These are phyloP conservation scores for Albifimbria verrucaria DNA, from an alignment of 2,329 filamentous ascomycete genomes.

Conservation along the genomic window DNA sequence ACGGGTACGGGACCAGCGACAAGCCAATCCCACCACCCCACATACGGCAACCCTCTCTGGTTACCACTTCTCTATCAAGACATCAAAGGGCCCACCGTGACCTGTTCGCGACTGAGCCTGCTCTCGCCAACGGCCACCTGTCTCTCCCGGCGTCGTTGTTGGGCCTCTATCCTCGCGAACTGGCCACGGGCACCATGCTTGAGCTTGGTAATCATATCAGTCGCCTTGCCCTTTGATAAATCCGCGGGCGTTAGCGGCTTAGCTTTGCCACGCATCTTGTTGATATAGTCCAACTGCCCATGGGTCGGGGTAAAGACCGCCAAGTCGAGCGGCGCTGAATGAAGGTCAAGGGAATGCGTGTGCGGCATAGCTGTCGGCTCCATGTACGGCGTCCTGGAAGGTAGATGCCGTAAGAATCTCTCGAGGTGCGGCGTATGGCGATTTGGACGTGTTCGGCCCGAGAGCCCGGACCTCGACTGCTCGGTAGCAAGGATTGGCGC, in stretches of 20 bases:
- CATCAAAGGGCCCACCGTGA: conserved; percentile 52
- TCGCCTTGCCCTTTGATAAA: conserved; percentile 75
- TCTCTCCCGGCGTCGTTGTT: conserved; percentile 47
- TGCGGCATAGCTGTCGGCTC: conserved; percentile 76
- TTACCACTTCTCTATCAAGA: too few species aligned
- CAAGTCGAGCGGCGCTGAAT: conserved; percentile 66
- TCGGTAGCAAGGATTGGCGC: conserved; percentile 30
- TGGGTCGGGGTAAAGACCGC: conserved; percentile 65
- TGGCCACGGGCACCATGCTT: conserved; percentile 74
- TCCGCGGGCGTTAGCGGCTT: conserved; percentile 51
- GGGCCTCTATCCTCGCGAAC: conserved; percentile 51
- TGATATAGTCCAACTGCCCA: conserved; percentile 66
- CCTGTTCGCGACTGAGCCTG: conserved; percentile 44
- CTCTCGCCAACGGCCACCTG: conserved; percentile 33
- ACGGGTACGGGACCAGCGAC: too few species aligned
- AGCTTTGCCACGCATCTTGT: conserved; percentile 55
- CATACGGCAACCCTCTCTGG: too few species aligned
- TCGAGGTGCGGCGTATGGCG: conserved; percentile 66
- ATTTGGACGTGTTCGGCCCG: conserved; percentile 41
- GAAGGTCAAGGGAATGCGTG: conserved; percentile 61
- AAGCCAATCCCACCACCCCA: too few species aligned
- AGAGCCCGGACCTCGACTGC: conserved; percentile 48
- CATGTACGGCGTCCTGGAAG: conserved; percentile 75
- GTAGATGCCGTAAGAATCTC: conserved; percentile 62
- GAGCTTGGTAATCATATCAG: conserved; percentile 89